Evolutionary conservation across 768 basidiomycete species (phyloP), one percentile per base, ranked within the genome.

Genomic region (Macrolepiota albuminosa): DNA sequence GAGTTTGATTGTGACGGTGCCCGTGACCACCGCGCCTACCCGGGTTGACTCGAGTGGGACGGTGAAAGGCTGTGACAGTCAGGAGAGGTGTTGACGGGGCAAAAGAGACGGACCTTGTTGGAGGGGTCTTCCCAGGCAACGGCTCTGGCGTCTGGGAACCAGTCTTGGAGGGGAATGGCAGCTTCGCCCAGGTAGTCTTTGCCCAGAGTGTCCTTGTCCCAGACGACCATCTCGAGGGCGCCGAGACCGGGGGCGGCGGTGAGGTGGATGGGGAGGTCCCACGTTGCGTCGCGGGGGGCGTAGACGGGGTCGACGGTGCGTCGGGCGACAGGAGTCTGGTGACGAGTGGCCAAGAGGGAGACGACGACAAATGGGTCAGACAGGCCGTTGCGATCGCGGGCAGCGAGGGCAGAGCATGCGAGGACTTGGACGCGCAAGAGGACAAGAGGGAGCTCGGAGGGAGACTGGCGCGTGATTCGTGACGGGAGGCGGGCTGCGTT

Each of bases 101-200:
- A n/a, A 4, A 48, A 29, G 36, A 10, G 7, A 75, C 84, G 29
- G 39, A 91, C 93, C 73, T 83, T 81, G 68, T 95, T 93, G n/a
- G 72, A 76, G 10, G 77, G 72, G 46, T 89, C 84, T 49, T 84
- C 80, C 73, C 83, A 94, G 11, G 68, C 81, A 60, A 79, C 82
- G 0, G 76, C 73, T 18, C 72, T 72, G 33, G 18, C 29, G 70
- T 74, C 64, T 14, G 60, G 56, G 58, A 95, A 97, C 93, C 93
- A 96, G 37, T 91, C 85, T 21, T 87, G 87, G n/a, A 96, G 69
- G 0, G 85, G 82, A 7, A 98, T 64, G 0, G 87, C 82, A 5
- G 84, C 82, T 72, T 99, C 96, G 16, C 97, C 97, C 16, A 99
- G 80, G 70, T 97, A 99, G 48, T 98, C 96, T 75, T 95, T 97